Percentiles rank a stretch among this genome's conserved stretches.
Evolutionary conservation across 768 basidiomycete genomes (phyloP).

Genomic region (Tricholoma terreum): DNA sequence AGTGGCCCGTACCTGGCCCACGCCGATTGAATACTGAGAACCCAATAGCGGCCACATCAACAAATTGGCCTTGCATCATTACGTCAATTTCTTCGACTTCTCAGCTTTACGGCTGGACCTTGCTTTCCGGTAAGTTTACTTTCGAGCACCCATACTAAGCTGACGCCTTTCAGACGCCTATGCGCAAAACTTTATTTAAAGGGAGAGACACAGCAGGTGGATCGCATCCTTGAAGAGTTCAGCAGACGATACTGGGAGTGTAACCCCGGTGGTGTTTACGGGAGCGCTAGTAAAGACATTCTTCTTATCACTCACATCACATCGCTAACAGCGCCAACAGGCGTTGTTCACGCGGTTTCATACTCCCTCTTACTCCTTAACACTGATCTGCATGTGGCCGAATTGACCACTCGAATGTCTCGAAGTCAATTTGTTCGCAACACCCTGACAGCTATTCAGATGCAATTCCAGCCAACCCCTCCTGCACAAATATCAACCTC

Average conservation of each 20-base stretch:
- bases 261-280: slow-evolving; percentile 78
- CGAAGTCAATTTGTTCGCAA: slow-evolving; percentile 89
- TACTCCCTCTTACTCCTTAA: slow-evolving; percentile 93
- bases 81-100: slow-evolving; percentile 91
- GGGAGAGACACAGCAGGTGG: slow-evolving; percentile 97
- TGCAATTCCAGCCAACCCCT: slow-evolving; percentile 60
- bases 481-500: slow-evolving; percentile 49
- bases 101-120: slow-evolving; percentile 74
- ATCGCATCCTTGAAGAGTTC: slow-evolving; percentile 92
- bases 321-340: slow-evolving; percentile 35
- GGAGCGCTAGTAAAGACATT: slow-evolving; percentile 71
- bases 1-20: slow-evolving; percentile 34
- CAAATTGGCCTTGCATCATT: slow-evolving; percentile 69
- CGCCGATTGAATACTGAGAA: slow-evolving; percentile 7
- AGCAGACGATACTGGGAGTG: slow-evolving; percentile 89
- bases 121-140: slow-evolving; percentile 71
- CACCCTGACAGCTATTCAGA: slow-evolving; percentile 83
- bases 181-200: slow-evolving; percentile 92
- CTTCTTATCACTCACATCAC: slow-evolving; percentile 3
- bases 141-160: neutral
- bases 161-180: slow-evolving; percentile 53
- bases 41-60: slow-evolving; percentile 67
- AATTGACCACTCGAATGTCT: slow-evolving; percentile 86
- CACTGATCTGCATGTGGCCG: slow-evolving; percentile 96
- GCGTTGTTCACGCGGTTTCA: slow-evolving; percentile 91